phyloP scores from a whole-genome alignment of 306 rosid genomes.

The Biancaea sappan region DNA sequence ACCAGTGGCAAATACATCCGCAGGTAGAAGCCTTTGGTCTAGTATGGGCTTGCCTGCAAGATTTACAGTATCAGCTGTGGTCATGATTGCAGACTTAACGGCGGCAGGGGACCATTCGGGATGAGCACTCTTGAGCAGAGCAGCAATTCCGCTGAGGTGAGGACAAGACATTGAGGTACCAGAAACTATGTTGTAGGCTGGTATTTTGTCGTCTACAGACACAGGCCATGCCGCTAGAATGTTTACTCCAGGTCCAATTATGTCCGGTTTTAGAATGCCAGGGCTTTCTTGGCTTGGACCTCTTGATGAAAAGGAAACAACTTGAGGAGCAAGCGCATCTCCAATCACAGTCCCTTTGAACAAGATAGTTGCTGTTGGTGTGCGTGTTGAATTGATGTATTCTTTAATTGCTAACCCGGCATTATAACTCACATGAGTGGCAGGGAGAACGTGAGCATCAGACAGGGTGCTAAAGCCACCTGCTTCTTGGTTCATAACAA shows the following conservation, averaged over 20 bases:
- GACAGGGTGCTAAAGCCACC: conserved; percentile 39
- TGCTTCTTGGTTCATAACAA: conserved; percentile 23
- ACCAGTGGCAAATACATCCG: conserved; percentile 58
- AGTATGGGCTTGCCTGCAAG: conserved; percentile 42
- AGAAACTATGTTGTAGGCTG: conserved; percentile 39
- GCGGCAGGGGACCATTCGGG: conserved; percentile 76
- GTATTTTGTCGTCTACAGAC: conserved; percentile 43
- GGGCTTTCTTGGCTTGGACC: conserved; percentile 57
- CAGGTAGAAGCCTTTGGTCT: conserved; percentile 42
- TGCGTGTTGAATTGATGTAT: conserved; percentile 41
- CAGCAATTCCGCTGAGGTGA: conserved; percentile 62
- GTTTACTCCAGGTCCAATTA: conserved; percentile 56
- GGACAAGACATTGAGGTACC: conserved; percentile 70
- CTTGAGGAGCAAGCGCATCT: conserved; percentile 41
- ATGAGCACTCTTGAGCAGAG: conserved; percentile 61
- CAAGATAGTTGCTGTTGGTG: conserved; percentile 44
- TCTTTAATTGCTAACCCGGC: conserved; percentile 43
- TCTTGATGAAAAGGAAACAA: conserved; percentile 57
- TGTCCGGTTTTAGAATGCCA: conserved; percentile 63
- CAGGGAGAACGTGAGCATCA: conserved; percentile 46
- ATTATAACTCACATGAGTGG: conserved; percentile 42
- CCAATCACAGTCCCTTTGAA: conserved; percentile 58
- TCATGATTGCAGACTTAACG: conserved; percentile 65
- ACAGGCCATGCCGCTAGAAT: conserved; percentile 63
- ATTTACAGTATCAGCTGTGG: conserved; percentile 38